phyloP scores from a whole-genome alignment of 2,329 filamentous ascomycete species.

The Penicillium sp. region DNA sequence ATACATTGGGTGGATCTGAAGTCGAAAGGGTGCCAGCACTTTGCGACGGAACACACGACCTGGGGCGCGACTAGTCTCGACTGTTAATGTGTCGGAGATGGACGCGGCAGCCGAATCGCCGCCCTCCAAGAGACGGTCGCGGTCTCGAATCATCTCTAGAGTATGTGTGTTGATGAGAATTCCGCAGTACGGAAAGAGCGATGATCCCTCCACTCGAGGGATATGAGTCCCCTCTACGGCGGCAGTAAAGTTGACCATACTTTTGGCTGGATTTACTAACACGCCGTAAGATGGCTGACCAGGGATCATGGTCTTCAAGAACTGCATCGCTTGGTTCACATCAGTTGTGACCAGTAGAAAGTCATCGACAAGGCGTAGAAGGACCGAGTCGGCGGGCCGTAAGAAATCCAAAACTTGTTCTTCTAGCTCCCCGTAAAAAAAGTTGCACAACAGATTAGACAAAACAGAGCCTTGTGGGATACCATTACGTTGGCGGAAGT shows the following conservation, averaged over 20 bases:
- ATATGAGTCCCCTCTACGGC: conserved; percentile 55
- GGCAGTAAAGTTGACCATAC: conserved; percentile 77
- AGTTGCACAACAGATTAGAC: conserved; percentile 85
- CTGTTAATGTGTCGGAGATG: conserved; percentile 71
- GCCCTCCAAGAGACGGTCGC: conserved; percentile 49
- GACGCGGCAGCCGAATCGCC: conserved; percentile 53
- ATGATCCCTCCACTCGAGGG: conserved; percentile 47
- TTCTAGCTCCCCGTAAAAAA: conserved; percentile 92
- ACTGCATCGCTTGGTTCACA: conserved; percentile 63
- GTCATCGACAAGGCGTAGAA: conserved; percentile 86
- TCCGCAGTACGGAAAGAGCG: conserved; percentile 83
- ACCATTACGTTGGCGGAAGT: conserved; percentile 80
- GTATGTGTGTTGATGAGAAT: conserved; percentile 71
- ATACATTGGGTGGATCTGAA: conserved; percentile 67
- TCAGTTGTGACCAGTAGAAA: conserved; percentile 84
- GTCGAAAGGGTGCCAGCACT: conserved; percentile 71
- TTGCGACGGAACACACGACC: conserved; percentile 80
- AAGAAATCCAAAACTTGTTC: conserved; percentile 67
- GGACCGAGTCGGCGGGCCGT: conserved; percentile 57
- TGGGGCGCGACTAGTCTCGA: conserved; percentile 70
- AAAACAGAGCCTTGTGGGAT: conserved; percentile 93
- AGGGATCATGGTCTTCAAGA: conserved; percentile 76
- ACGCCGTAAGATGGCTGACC: conserved; percentile 81
- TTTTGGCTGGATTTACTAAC: conserved; percentile 73
- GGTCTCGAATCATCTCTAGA: conserved; percentile 71